Evolutionary conservation across 2,329 filamentous ascomycete genomes (phyloP), one percentile per base, ranked within the genome.

Genomic region (Penicillium sp.): DNA sequence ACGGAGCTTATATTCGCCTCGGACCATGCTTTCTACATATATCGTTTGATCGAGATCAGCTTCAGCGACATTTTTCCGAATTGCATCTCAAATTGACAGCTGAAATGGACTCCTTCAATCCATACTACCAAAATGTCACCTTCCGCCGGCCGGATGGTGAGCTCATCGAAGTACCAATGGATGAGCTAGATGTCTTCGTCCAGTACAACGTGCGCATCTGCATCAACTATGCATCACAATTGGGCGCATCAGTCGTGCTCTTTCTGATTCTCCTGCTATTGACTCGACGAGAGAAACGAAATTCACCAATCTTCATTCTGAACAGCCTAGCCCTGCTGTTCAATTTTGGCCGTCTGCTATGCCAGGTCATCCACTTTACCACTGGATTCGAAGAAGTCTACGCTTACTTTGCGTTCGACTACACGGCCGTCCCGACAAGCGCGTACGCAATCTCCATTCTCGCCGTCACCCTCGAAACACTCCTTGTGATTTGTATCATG

Each of bases 141-240:
- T 56, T 82, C 35, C 55, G 62, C 25, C 45, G 56, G 16, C 52
- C 62, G 3, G 65, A 78, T 55, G 71, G 71, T 15, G 61, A 57
- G 1, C 48, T 61, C 1, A 56, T 75, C 44, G 47, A 56, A 0
- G 52, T 72, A 26, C 50, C 57, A 29, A 59, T 80, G 41, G 31
- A 45, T 6, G 55, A 61, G 2, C 42, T 82, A 26, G 61, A 77
- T 48, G 37, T 45, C 3, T 69, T 68, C 33, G 60, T 71, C 37
- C 59, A 66, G 41, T 74, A 74, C 55, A 68, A 68, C 42, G 60
- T 70, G 40, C 64, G 64, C 6, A 56, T 71, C 23, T 69, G 63
- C 56, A 78, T 85, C 68, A 82, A 80, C 63, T 85, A 82, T 57
- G 80, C 76, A 35, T 66, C 74, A 12, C 84, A 90, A 59, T 71